Evolutionary conservation across 495 filamentous ascomycete genomes (phyloP), one percentile per base, ranked within the genome.

Genomic region (Thozetella sp.): DNA sequence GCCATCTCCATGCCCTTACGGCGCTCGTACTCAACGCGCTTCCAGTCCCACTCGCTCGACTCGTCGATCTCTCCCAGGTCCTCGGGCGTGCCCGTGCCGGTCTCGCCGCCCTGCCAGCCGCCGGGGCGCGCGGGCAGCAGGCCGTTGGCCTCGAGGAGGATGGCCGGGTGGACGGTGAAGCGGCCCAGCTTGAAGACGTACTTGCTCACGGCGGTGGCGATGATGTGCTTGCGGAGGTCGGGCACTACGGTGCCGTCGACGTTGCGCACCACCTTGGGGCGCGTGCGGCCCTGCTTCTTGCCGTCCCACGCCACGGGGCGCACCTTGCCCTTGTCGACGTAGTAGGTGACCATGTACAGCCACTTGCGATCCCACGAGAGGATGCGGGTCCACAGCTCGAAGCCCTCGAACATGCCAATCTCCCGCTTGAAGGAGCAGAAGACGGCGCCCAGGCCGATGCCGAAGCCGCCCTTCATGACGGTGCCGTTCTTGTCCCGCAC

Each of bases 181-280:
- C 95, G 78, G 0, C 93, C 93, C 66, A 90, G 85, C 78, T 97
- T 97, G 66, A 92, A 88, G 1, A 96, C 93, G 68, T 96, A 97
- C 77, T 96, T 94, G 63, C 86, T 88, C 15, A 97, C 64, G 3
- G 85, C 89, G 2, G 86, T 89, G 1, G 93, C 93, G 61, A 89
- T 86, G 30, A 97, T 79, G 57, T 77, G 76, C 60, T 76, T 74
- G 26, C 70, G 65, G 22, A 76, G 76, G 61, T 86, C 81, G 62
- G 77, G 75, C 2, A 77, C 80, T n/a, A 73, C 77, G 27, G 69
- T 70, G 15, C 63, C 67, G 19, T 66, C 72, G 2, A 75, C 78
- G 46, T 77, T 71, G 34, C 60, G 56, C 53, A 67, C 40, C 15
- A 69, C 40, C 43, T 53, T 50, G 55, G 19, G 61, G 55, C 57